Base-by-base conservation (phyloP, 371 early-diverging fungal genomes). In the Mortierella sp. region DNA sequence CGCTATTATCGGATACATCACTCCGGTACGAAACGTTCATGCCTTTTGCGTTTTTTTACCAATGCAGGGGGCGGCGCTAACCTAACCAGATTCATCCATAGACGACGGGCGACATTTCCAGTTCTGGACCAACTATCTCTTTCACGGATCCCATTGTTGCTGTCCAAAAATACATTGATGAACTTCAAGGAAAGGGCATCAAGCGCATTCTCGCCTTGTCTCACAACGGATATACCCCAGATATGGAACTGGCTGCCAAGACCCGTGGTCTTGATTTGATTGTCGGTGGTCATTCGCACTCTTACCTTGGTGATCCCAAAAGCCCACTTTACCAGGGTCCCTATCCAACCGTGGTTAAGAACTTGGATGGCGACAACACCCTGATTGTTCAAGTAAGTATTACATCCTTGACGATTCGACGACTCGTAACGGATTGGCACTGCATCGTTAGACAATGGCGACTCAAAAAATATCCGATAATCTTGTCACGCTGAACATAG, bases 281-380 rank as follows among this genome's bases (percentile, higher is more conserved):
- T 64, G 86, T 92, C 19, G 93, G 93, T 38, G 93, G 91, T 19
- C 92, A 93, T 68, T 85, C 88, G 12, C 93, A 93, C 76, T 80
- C 90, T 13, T 85, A 85, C 60, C 74, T 93, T 24, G 81, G 84
- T 41, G 80, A 81, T 52, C 76, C 84, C 21, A 42, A 34, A 18
- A 64, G 65, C 38, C 58, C 56, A 5, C 24, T 54, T 19, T 72
- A 74, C 2, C 68, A 76, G 27, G 91, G 91, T 1, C 82, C 82
- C 8, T 91, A 89, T 61, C 89, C 91, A 16, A 91, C 89, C 24
- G 58, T 59, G 2, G 81, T 89, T 46, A 82, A 61, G 41, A 88
- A 87, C 71, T 50, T 78, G n/a, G 83, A 86, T 41, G 86, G 86
- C 38, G 78, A 86, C 24, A 70, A 78, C 54, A 88, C 91, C 0